Base-by-base conservation (phyloP, 345 rosid species). In the Jatropha curcas region DNA sequence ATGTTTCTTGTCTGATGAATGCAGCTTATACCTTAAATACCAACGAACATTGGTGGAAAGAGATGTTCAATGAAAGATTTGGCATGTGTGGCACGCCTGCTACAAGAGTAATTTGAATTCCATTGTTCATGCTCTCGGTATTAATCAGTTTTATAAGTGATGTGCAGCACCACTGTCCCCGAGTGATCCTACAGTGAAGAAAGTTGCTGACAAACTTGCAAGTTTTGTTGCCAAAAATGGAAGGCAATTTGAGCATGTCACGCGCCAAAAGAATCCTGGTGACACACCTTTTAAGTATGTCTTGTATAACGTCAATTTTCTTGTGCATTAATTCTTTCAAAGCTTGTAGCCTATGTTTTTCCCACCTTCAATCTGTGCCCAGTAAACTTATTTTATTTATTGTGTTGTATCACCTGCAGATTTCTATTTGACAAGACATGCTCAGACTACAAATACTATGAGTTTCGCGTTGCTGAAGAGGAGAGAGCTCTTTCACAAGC, bases 61-160 rank as follows among this genome's bases (percentile, higher is more conserved):
- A 85, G 94, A 85, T 86, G 85, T 91, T 82, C 92, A 87, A 82
- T 87, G 93, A 89, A 87, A 89, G 95, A 86, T 90, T 84, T 90
- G 91, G 95, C 88, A 82, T 94, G 82, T 84, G 88, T 92, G 87
- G 87, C 92, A 85, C 77, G 82, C 90, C 94, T 95, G 92, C 92
- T 88, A 85, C 92, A 81, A 92, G 96, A 91, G 91, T 91, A 87
- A 78, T 92, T 95, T 95, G 91, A 95, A 87, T 92, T 95, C 92
- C 86, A 80, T 89, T 91, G 92, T 95, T 92, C 97, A 90, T 95
- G 92, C 88, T 82, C 93, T 91, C 72, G 88, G 97, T 96, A 91
- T 93, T 91, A 96, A 96, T 88, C 94, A 83, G 95, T 96, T 95
- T 95, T 96, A 70, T 96, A 93, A 93, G 99, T 96, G 94, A 96